These are phyloP conservation scores for Coprinopsis cinerea DNA, from an alignment of 768 basidiomycete genomes.

Conservation along the genomic window DNA sequence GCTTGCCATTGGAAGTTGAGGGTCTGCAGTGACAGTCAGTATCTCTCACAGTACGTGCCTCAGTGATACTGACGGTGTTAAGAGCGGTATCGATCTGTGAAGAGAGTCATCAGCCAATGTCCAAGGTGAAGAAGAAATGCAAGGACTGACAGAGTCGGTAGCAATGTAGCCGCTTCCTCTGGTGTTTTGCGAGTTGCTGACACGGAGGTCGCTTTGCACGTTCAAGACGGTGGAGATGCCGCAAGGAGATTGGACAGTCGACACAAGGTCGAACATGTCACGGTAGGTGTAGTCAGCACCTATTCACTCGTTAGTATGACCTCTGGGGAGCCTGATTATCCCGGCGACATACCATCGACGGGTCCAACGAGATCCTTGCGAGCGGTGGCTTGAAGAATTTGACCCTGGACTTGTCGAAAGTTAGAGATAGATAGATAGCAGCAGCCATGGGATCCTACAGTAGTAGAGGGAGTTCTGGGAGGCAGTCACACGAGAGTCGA, in stretches of 20 bases:
- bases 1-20: conserved; percentile 20
- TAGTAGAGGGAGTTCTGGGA: conserved; percentile 17
- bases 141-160: conserved; percentile 15
- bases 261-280: conserved; percentile 12
- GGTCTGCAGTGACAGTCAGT: conserved; percentile 4
- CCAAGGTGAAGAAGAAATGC: background rate
- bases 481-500: conserved; percentile 10
- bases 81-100: conserved; percentile 11
- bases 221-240: conserved; percentile 16
- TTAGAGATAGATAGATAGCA: background rate
- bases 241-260: conserved; percentile 13
- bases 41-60: background rate
- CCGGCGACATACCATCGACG: conserved; percentile 6
- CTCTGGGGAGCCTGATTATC: background rate
- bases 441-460: conserved; percentile 12
- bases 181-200: conserved; percentile 16
- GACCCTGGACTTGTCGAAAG: background rate
- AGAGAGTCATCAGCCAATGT: background rate
- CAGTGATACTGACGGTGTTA: conserved; percentile 1
- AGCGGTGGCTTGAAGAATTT: conserved; percentile 1
- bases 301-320: background rate
- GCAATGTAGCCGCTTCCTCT: conserved; percentile 20
- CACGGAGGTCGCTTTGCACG: conserved; percentile 14
- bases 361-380: conserved; percentile 11
- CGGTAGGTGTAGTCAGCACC: conserved; percentile 14